Base-by-base conservation (phyloP, 2,329 filamentous ascomycete genomes). In the Penicillium glabrum region DNA sequence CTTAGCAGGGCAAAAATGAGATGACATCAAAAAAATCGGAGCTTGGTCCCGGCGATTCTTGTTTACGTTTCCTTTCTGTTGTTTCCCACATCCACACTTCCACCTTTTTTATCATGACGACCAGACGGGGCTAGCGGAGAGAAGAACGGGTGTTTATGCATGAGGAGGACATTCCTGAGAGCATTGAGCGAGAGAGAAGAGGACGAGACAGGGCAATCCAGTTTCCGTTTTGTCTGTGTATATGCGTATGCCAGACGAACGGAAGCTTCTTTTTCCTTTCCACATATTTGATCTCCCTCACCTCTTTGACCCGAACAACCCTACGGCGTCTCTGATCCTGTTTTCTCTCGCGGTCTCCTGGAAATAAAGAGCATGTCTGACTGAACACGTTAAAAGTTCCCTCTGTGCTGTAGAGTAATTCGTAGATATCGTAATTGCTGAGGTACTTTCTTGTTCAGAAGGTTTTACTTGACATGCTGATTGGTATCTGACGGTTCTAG, bases 321-420 rank as follows among this genome's bases (percentile, higher is more conserved):
- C 60, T 56, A 63, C 59, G 61, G 61, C 56, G 63, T 67, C 64
- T 66, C 65, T 58, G 59, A 63, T 64, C 60, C 58, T 64, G 54
- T 60, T 61, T 63, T 65, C 62, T 68, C 66, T 66, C 63, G 62
- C 57, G 61, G 64, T 64, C 65, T 67, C 65, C 64, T 68, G 65
- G 64, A 66, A 67, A 68, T 66, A 67, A 68, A 68, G 64, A 68
- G 64, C 64, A 64, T 67, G 63, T 67, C 61, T 62, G 56, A 57
- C 51, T 58, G 65, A 67, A 66, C 56, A 64, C 62, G 57, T 63
- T 59, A 63, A 66, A 66, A 55, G 54, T 63, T 60, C 59, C 47
- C 45, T 53, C 49, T 46, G 50, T 21, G 50, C 44, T 14, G 31
- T 53, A 26, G 50, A 16, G 37, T 52, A 45, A 19, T 24, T 14